A percentile compares a stretch with the other conserved stretches of the same genome.
Evolutionary conservation across 176 grass and related monocot genomes (phyloP).

Genomic region (Zoysia japonica): DNA sequence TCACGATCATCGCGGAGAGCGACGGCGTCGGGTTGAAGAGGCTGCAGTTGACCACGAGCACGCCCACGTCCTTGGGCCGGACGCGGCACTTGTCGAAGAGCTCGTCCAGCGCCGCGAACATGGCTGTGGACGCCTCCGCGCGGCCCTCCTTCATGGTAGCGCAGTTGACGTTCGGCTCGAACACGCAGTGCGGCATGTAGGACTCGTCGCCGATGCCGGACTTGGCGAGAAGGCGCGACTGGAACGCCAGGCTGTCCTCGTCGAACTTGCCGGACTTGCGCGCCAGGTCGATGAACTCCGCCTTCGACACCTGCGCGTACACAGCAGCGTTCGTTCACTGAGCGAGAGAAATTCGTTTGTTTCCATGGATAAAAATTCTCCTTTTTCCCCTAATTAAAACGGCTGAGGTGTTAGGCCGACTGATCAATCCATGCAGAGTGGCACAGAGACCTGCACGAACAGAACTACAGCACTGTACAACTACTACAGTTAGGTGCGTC

Average conservation of each 20-base stretch:
- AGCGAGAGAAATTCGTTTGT: too few relatives aligned
- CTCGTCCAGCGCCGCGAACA: slow-evolving; percentile 91
- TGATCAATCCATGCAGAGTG: too few relatives aligned
- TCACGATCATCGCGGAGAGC: slow-evolving; percentile 95
- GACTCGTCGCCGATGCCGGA: slow-evolving; percentile 95
- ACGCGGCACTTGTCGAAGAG: slow-evolving; percentile 98
- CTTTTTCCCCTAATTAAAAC: too few relatives aligned
- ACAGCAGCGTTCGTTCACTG: neutral
- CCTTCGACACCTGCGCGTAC: slow-evolving; percentile 56
- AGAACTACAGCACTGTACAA: neutral
- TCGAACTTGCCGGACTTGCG: slow-evolving; percentile 92
- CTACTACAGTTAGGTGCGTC: too few relatives aligned
- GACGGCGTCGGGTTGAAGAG: slow-evolving; percentile 98
- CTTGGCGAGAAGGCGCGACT: slow-evolving; percentile 74
- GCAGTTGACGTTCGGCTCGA: slow-evolving; percentile 69
- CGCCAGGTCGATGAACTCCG: slow-evolving; percentile 81
- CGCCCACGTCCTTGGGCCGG: slow-evolving; percentile 87
- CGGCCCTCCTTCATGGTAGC: slow-evolving; percentile 98
- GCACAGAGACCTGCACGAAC: too few relatives aligned
- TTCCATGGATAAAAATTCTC: too few relatives aligned
- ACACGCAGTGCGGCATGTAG: slow-evolving; percentile 77
- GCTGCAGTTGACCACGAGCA: slow-evolving; percentile 96
- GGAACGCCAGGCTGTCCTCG: slow-evolving; percentile 92
- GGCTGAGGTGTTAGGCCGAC: too few relatives aligned
- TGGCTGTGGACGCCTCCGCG: slow-evolving; percentile 70